Percentiles rank a stretch among this genome's conserved stretches.
phyloP scores from a whole-genome alignment of 208 protist species.

The Leishmania tropica region DNA sequence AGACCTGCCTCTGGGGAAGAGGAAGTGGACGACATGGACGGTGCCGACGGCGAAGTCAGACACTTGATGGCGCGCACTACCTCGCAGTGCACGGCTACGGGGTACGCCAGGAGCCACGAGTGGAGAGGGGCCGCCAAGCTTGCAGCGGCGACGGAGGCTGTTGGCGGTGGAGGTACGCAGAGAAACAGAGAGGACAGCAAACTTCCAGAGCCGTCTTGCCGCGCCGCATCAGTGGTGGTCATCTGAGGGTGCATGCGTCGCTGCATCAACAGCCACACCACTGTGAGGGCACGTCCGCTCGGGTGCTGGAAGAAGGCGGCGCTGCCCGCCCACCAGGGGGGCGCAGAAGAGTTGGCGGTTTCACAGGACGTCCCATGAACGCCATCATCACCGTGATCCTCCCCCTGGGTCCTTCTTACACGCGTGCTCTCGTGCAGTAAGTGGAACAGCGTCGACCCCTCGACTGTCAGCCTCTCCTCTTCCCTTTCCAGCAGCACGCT shows the following conservation, averaged over 20 bases:
- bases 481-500: slow-evolving; percentile 12
- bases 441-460: slow-evolving; percentile 26
- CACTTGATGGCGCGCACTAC: slow-evolving; percentile 32
- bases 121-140: background rate
- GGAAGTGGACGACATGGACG: background rate
- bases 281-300: slow-evolving; percentile 22
- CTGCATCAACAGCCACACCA: slow-evolving; percentile 28
- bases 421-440: slow-evolving; percentile 16
- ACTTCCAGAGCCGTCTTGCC: background rate
- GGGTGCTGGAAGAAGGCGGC: slow-evolving; percentile 21
- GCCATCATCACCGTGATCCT: background rate
- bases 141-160: background rate
- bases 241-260: background rate
- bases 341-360: background rate
- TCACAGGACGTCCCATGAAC: background rate
- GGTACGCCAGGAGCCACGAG: slow-evolving; percentile 26
- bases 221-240: background rate
- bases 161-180: background rate
- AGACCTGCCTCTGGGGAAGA: background rate
- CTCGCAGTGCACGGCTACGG: slow-evolving; percentile 46
- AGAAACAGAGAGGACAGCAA: slow-evolving; percentile 17
- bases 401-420: background rate
- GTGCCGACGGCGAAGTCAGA: slow-evolving; percentile 2
- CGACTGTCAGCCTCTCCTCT: slow-evolving; percentile 10
- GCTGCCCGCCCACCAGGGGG: slow-evolving; percentile 3